Conservation (phyloP, 345 rosid species). For the Trapa bicornis region DNA sequence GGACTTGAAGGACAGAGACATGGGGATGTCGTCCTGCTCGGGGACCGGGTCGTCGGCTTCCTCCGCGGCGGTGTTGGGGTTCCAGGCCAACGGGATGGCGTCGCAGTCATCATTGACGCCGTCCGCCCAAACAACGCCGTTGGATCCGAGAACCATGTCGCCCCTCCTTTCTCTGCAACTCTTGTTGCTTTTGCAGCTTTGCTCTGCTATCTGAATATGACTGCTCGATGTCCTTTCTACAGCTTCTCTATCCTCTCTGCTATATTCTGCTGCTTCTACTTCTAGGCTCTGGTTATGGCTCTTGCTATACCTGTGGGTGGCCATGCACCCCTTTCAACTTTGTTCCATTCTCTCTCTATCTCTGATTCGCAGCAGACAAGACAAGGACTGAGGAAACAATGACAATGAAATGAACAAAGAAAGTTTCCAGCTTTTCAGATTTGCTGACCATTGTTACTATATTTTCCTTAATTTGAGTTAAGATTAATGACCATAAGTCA, state of each 20-base stretch:
- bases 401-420: neutral
- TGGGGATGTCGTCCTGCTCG: constrained; percentile 19
- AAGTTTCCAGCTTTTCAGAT: neutral
- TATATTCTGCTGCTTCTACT: neutral
- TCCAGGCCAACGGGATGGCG: constrained; percentile 47
- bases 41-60: constrained; percentile 7
- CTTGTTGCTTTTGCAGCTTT: no score
- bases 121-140: constrained; percentile 54
- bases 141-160: constrained; percentile 47
- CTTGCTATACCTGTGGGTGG: neutral
- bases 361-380: neutral
- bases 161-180: neutral
- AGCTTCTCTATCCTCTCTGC: no score
- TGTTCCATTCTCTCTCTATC: neutral
- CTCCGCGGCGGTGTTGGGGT: constrained; percentile 12
- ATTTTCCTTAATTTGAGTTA: neutral
- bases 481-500: no score
- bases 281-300: neutral
- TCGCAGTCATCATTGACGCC: constrained; percentile 27
- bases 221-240: no score
- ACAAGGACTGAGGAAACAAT: neutral
- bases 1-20: constrained; percentile 35
- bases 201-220: neutral
- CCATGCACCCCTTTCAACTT: neutral
- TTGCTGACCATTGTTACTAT: neutral